Conservation (phyloP, 2,329 filamentous ascomycete species). For the Colletotrichum graminicola region DNA sequence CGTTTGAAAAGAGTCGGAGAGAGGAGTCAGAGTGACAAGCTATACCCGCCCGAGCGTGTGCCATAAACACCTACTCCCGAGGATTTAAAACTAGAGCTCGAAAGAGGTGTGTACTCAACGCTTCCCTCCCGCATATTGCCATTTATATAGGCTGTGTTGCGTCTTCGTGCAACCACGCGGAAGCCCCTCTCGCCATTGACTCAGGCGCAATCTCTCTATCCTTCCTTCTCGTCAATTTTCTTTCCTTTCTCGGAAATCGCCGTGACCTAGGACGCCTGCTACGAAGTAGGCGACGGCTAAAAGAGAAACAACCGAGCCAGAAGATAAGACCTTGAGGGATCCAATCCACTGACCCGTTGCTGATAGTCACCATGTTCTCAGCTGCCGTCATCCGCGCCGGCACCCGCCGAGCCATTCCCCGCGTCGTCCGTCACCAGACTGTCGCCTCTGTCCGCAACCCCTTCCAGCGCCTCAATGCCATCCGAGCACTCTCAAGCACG, state of each 20-base stretch:
- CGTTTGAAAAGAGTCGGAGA: constrained; percentile 3
- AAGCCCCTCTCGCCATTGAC: constrained; percentile 17
- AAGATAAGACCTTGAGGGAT: too few relatives aligned
- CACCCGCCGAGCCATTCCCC: constrained; percentile 56
- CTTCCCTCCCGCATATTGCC: neutral
- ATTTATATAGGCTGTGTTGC: neutral
- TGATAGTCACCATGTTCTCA: constrained; percentile 55
- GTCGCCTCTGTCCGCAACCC: constrained; percentile 45
- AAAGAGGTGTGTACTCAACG: constrained; percentile 26
- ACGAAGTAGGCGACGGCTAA: neutral
- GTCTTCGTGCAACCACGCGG: neutral
- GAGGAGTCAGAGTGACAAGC: constrained; percentile 12
- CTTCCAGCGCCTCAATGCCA: constrained; percentile 42
- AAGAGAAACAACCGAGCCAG: too few relatives aligned
- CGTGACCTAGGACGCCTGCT: neutral
- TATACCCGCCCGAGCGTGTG: constrained; percentile 8
- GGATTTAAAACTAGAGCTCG: neutral
- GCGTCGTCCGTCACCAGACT: constrained; percentile 43
- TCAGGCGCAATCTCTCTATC: neutral
- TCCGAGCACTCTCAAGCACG: constrained; percentile 49
- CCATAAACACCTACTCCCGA: neutral
- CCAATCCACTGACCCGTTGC: constrained; percentile 14
- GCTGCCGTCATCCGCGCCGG: constrained; percentile 59
- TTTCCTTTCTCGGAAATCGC: neutral
- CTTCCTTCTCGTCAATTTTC: neutral